Evolutionary conservation across 352 stramenopile species (phyloP).

Genomic region (Albugo candida): DNA sequence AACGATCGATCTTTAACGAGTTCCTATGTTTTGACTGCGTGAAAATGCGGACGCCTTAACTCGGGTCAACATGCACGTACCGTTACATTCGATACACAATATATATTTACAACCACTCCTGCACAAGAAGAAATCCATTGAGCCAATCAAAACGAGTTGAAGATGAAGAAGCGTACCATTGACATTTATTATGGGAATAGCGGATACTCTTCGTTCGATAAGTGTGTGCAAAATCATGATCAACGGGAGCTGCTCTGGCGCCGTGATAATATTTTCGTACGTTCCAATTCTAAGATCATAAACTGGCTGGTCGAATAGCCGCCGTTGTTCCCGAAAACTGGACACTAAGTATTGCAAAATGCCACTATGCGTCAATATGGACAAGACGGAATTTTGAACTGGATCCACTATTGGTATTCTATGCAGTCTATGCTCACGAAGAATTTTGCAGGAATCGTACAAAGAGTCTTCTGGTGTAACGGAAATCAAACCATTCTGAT

Average conservation of each 20-base stretch:
- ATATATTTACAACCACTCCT: slow-evolving; percentile 83
- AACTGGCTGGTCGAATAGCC: slow-evolving; percentile 94
- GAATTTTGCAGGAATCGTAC: slow-evolving; percentile 76
- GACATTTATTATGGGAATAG: slow-evolving; percentile 64
- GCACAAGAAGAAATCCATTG: slow-evolving; percentile 1
- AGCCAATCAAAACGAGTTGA: not conserved
- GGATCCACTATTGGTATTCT: slow-evolving; percentile 89
- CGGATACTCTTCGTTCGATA: slow-evolving; percentile 61
- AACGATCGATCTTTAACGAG: slow-evolving; percentile 76
- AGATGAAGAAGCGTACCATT: slow-evolving; percentile 23
- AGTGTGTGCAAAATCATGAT: slow-evolving; percentile 84
- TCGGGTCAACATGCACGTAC: slow-evolving; percentile 11
- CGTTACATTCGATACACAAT: slow-evolving; percentile 81
- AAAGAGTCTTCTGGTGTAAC: slow-evolving; percentile 79
- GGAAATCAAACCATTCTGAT: slow-evolving; percentile 47
- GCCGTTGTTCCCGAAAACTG: slow-evolving; percentile 90
- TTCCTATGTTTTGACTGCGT: slow-evolving; percentile 16
- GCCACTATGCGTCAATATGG: slow-evolving; percentile 84
- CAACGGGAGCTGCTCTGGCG: slow-evolving; percentile 83
- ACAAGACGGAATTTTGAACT: slow-evolving; percentile 84
- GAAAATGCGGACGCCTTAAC: not conserved
- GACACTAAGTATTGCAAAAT: slow-evolving; percentile 93
- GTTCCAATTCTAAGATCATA: slow-evolving; percentile 90
- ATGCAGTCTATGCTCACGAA: slow-evolving; percentile 77
- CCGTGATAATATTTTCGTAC: slow-evolving; percentile 86